These are phyloP conservation scores for Cladosporium sp. DNA, from an alignment of 2,329 filamentous ascomycete species.

Conservation along the genomic window DNA sequence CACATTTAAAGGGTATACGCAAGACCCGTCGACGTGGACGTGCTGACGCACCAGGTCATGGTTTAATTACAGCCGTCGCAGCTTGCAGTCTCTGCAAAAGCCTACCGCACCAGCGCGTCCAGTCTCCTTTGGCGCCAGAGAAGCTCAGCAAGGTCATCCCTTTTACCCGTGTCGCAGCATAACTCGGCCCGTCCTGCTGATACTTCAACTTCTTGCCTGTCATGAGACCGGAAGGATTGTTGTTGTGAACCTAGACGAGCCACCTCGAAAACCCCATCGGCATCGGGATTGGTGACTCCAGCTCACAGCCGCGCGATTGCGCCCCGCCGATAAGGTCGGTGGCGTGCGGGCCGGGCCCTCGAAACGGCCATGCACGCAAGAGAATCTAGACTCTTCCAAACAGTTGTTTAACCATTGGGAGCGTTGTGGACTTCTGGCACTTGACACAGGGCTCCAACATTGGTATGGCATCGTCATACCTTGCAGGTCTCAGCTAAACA, in stretches of 20 bases:
- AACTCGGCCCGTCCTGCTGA: not conserved
- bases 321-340: not conserved
- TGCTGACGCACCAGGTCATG: not conserved
- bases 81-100: slow-evolving; percentile 1
- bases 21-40: not conserved
- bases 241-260: not conserved
- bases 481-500: not conserved
- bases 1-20: too few relatives aligned
- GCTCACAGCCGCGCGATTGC: too few relatives aligned
- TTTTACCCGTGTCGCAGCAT: not conserved
- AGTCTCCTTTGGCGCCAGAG: not conserved
- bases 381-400: slow-evolving; percentile 1
- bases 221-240: slow-evolving; percentile 1
- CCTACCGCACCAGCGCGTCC: not conserved
- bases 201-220: not conserved
- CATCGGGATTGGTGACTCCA: too few relatives aligned
- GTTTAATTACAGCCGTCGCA: slow-evolving; percentile 1
- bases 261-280: too few relatives aligned
- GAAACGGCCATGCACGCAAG: not conserved
- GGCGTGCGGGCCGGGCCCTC: slow-evolving; percentile 7
- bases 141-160: not conserved
- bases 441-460: not conserved
- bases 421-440: slow-evolving; percentile 6
- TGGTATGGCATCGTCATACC: slow-evolving; percentile 7
- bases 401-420: not conserved